phyloP scores from a whole-genome alignment of 2,329 filamentous ascomycete species.

The Byssoonygena ceratinophila region DNA sequence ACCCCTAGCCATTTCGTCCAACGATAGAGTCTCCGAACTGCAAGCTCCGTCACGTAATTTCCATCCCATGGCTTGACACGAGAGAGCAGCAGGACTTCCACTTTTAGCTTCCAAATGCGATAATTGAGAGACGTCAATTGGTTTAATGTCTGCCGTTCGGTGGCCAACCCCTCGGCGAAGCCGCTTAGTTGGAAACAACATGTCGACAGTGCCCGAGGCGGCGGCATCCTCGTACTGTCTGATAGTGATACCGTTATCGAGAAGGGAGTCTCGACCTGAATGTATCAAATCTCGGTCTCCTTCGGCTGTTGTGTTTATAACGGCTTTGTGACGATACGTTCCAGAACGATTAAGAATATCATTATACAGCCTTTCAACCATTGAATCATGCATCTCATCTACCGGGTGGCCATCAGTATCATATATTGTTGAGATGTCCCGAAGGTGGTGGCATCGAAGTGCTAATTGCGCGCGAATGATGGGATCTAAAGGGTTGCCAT shows the following conservation, averaged over 20 bases:
- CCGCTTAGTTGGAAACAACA: conserved; percentile 35
- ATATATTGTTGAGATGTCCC: conserved; percentile 74
- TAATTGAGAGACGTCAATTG: conserved; percentile 35
- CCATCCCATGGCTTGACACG: conserved; percentile 77
- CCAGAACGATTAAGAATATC: conserved; percentile 87
- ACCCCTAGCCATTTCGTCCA: conserved; percentile 54
- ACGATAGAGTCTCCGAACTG: conserved; percentile 57
- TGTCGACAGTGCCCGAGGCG: conserved; percentile 45
- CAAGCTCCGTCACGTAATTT: conserved; percentile 53
- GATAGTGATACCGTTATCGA: conserved; percentile 61
- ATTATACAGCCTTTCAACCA: conserved; percentile 88
- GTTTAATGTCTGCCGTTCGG: conserved; percentile 43
- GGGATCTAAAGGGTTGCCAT: conserved; percentile 85
- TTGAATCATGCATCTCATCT: conserved; percentile 63
- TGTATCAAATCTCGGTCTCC: conserved; percentile 75
- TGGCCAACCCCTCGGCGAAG: conserved; percentile 38
- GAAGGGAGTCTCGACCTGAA: conserved; percentile 65
- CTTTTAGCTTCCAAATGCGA: conserved; percentile 55
- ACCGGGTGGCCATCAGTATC: conserved; percentile 57
- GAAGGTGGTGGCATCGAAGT: conserved; percentile 72
- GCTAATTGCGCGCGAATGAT: conserved; percentile 84
- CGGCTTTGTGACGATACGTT: conserved; percentile 71
- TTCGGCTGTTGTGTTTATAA: conserved; percentile 60
- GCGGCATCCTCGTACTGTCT: conserved; percentile 60
- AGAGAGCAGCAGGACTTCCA: conserved; percentile 62